phyloP scores from a whole-genome alignment of 192 early-diverging fungal species.

The Entomortierella lignicola region DNA sequence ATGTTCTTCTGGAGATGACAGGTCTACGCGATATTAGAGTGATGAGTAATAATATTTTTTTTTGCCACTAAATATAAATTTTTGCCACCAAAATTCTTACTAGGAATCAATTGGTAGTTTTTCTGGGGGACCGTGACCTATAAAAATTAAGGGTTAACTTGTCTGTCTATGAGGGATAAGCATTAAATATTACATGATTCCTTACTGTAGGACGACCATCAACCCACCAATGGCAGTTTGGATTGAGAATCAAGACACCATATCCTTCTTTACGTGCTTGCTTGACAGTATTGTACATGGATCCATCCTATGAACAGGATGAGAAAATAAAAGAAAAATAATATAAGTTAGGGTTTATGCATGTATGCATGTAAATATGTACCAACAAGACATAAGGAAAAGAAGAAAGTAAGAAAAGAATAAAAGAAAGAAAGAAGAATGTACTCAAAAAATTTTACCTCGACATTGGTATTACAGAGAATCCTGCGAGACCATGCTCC shows the following conservation, averaged over 20 bases:
- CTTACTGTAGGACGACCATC: slow-evolving; percentile 20
- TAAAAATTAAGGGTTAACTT: neutral
- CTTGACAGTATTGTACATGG: slow-evolving; percentile 14
- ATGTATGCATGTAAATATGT: too few relatives aligned
- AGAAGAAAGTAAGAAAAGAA: too few relatives aligned
- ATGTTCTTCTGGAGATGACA: slow-evolving; percentile 32
- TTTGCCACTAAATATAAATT: neutral
- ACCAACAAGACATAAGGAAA: too few relatives aligned
- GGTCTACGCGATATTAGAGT: neutral
- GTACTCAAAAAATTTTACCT: slow-evolving; percentile 4
- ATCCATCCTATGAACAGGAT: slow-evolving; percentile 15
- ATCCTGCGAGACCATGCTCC: slow-evolving; percentile 41
- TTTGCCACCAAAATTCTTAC: slow-evolving; percentile 7
- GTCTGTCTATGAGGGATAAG: too few relatives aligned
- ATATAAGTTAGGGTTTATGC: too few relatives aligned
- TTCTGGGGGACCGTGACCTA: slow-evolving; percentile 6
- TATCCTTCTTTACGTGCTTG: slow-evolving; percentile 24
- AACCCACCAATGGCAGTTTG: slow-evolving; percentile 41
- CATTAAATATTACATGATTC: neutral
- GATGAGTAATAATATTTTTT: neutral
- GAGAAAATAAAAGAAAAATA: too few relatives aligned
- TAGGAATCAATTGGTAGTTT: neutral
- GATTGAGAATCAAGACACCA: slow-evolving; percentile 32
- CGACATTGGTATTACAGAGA: slow-evolving; percentile 17
- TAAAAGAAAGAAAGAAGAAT: too few relatives aligned